Conservation (phyloP, 2,329 filamentous ascomycete species). For the Cordyceps javanica region DNA sequence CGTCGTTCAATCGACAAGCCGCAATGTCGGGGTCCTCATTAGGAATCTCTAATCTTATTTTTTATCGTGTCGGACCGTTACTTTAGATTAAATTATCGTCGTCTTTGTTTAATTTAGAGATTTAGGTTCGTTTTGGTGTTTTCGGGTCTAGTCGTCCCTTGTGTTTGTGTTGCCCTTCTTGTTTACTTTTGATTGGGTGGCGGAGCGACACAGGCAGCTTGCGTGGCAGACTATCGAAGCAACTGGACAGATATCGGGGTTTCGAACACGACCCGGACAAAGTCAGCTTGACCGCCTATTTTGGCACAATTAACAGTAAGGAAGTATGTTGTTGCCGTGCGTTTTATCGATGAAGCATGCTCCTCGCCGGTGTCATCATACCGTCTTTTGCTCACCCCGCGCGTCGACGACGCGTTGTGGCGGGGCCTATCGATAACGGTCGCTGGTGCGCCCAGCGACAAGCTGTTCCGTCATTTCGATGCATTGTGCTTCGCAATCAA, state of each 20-base stretch:
- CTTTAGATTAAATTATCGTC: too few relatives aligned
- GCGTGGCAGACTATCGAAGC: background rate
- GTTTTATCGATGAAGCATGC: background rate
- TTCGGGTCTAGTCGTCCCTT: background rate
- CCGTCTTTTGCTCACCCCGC: constrained; percentile 7
- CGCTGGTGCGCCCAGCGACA: background rate
- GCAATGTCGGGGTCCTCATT: background rate
- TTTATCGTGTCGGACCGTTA: background rate
- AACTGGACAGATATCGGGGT: background rate
- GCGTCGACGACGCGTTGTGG: constrained; percentile 10
- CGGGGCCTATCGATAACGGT: constrained; percentile 13
- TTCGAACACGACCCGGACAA: too few relatives aligned
- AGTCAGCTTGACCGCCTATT: background rate
- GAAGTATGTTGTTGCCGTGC: background rate
- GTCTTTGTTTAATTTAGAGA: background rate
- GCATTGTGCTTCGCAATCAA: background rate
- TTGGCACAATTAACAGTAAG: background rate
- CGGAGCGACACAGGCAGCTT: background rate
- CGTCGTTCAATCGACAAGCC: background rate
- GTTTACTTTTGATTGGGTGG: constrained; percentile 3
- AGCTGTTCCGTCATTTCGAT: background rate
- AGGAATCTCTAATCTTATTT: too few relatives aligned
- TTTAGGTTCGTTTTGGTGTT: background rate
- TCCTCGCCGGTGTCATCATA: background rate
- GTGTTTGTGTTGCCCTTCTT: constrained; percentile 1